These are phyloP conservation scores for Botrytis aclada DNA, from an alignment of 2,329 filamentous ascomycete genomes.

Conservation along the genomic window DNA sequence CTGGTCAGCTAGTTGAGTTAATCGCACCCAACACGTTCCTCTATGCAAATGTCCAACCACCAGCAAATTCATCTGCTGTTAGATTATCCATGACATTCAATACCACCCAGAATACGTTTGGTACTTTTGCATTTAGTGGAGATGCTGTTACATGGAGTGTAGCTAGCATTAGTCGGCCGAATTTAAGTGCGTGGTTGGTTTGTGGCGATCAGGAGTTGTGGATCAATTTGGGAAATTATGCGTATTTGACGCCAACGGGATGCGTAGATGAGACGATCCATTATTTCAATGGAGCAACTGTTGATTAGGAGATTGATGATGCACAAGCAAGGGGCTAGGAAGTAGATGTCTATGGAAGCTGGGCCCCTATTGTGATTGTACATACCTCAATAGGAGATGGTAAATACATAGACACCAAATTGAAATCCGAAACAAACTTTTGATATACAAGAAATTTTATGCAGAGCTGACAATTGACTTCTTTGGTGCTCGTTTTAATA, in stretches of 20 bases:
- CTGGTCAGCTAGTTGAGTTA: conserved; percentile 53
- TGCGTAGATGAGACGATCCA: conserved; percentile 57
- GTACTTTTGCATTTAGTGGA: conserved; percentile 56
- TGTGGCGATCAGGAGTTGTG: conserved; percentile 51
- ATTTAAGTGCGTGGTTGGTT: conserved; percentile 57
- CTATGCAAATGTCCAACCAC: conserved; percentile 30
- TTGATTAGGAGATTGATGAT: conserved; percentile 21
- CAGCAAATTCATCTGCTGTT: conserved; percentile 43
- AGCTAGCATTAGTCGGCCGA: conserved; percentile 49
- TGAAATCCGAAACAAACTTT: background rate
- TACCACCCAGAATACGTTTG: conserved; percentile 50
- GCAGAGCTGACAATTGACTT: conserved; percentile 10
- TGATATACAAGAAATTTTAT: background rate
- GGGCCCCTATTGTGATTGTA: background rate
- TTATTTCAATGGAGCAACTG: conserved; percentile 43
- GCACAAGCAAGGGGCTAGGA: background rate
- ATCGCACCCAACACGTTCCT: conserved; percentile 36
- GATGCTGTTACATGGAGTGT: conserved; percentile 55
- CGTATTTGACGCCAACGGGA: conserved; percentile 54
- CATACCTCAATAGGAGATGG: conserved; percentile 9
- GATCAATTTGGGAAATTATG: conserved; percentile 58
- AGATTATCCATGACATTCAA: conserved; percentile 52
- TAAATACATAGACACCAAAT: background rate
- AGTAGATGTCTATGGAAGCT: background rate
- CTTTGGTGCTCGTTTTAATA: conserved; percentile 58